Conservation (phyloP, 1,284 basidiomycete species). For the Calocybe gambosa region DNA sequence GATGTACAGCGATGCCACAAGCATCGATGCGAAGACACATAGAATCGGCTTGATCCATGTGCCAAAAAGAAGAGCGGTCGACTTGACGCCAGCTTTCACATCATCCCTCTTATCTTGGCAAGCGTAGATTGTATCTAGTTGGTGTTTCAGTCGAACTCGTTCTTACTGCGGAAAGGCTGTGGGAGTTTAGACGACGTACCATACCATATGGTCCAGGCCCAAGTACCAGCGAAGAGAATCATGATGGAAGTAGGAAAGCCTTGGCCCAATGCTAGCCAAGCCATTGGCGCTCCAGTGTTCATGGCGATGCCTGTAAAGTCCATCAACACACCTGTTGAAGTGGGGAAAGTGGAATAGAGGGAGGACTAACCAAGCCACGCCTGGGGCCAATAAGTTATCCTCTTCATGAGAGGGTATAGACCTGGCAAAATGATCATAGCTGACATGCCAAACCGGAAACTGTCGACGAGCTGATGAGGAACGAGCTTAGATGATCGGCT, state of each 20-base stretch:
- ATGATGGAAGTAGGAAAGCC: slow-evolving; percentile 9
- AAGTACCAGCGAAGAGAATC: slow-evolving; percentile 15
- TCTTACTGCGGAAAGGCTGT: not conserved
- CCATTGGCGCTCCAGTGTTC: slow-evolving; percentile 20
- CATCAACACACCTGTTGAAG: no score
- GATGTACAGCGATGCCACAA: slow-evolving; percentile 13
- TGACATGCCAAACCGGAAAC: slow-evolving; percentile 11
- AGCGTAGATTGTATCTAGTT: slow-evolving; percentile 17
- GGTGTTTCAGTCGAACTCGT: not conserved
- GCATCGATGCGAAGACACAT: slow-evolving; percentile 7
- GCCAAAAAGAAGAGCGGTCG: slow-evolving; percentile 88
- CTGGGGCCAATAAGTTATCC: slow-evolving; percentile 24
- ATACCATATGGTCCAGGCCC: slow-evolving; percentile 19
- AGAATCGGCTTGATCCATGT: slow-evolving; percentile 75
- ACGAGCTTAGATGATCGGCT: not conserved
- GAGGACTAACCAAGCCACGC: slow-evolving; percentile 24
- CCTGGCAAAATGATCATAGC: slow-evolving; percentile 16
- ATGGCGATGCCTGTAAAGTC: slow-evolving; percentile 19
- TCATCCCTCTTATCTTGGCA: slow-evolving; percentile 90
- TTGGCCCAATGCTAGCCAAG: slow-evolving; percentile 17
- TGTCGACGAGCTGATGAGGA: not conserved
- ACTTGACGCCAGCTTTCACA: slow-evolving; percentile 85
- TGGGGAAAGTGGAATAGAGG: no score
- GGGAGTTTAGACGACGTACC: slow-evolving; percentile 9
- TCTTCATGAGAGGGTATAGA: slow-evolving; percentile 23